Evolutionary conservation across 2,329 filamentous ascomycete genomes (phyloP).

Genomic region (Graphilbum ipis-grandicollis): DNA sequence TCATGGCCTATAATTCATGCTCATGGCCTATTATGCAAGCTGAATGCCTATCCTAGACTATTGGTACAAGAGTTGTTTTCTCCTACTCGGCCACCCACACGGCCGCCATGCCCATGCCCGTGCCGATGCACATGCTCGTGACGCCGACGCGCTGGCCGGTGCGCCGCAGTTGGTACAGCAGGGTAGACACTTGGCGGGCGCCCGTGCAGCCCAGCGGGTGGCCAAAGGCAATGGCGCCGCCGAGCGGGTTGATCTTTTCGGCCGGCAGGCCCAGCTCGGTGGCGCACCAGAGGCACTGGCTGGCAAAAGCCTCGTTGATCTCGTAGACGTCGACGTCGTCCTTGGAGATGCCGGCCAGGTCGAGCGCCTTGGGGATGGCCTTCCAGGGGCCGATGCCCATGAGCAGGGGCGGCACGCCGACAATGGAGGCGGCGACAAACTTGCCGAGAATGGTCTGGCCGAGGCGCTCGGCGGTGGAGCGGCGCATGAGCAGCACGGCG

Average conservation of each 20-base stretch:
- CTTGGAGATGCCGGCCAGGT: constrained; percentile 70
- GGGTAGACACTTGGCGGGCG: constrained; percentile 78
- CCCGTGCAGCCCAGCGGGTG: constrained; percentile 92
- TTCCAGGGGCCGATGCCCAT: constrained; percentile 96
- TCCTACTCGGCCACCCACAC: constrained; percentile 83
- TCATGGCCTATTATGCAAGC: too few relatives aligned
- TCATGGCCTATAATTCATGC: too few relatives aligned
- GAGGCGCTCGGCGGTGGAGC: constrained; percentile 72
- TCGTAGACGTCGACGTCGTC: constrained; percentile 94
- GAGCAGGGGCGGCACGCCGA: constrained; percentile 78
- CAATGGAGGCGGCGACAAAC: constrained; percentile 70
- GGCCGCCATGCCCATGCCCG: constrained; percentile 94
- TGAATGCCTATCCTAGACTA: too few relatives aligned
- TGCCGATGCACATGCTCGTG: constrained; percentile 92
- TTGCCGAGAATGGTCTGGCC: constrained; percentile 85
- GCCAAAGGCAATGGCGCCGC: constrained; percentile 87
- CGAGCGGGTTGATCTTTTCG: constrained; percentile 93
- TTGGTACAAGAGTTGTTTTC: too few relatives aligned
- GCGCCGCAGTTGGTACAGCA: constrained; percentile 77
- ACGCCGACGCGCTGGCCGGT: constrained; percentile 74
- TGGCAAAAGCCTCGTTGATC: constrained; percentile 98
- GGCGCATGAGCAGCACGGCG: constrained; percentile 89
- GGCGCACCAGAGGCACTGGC: constrained; percentile 84
- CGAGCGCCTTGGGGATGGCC: constrained; percentile 81
- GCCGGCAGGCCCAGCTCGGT: constrained; percentile 68